Conservation (phyloP, 1,284 basidiomycete species). For the Ustilago lituana region DNA sequence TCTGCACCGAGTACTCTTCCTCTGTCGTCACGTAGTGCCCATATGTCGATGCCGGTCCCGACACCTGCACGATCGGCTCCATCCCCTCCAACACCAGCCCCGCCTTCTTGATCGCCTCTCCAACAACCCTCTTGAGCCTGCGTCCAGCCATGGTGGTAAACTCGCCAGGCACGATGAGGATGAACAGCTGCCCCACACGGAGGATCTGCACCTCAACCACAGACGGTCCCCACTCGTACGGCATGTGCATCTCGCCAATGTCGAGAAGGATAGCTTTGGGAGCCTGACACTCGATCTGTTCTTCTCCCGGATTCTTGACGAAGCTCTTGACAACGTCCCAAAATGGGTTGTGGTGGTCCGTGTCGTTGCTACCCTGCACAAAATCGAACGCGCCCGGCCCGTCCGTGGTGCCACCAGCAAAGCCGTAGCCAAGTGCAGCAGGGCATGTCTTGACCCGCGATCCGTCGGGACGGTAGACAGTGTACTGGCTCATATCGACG, state of each 20-base stretch:
- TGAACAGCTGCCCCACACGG: constrained; percentile 80
- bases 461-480: constrained; percentile 76
- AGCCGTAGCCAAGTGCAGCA: constrained; percentile 73
- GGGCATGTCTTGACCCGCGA: constrained; percentile 79
- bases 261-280: constrained; percentile 79
- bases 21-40: constrained; percentile 77
- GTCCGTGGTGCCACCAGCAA: constrained; percentile 77
- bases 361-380: constrained; percentile 78
- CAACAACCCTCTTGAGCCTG: constrained; percentile 73
- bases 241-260: constrained; percentile 66
- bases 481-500: constrained; percentile 75
- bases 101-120: constrained; percentile 74
- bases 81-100: constrained; percentile 72
- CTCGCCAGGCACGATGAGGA: constrained; percentile 79
- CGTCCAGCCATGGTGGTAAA: constrained; percentile 74
- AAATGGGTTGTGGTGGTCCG: constrained; percentile 76
- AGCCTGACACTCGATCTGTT: constrained; percentile 77
- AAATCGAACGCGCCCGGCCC: constrained; percentile 85
- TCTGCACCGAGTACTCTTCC: constrained; percentile 79
- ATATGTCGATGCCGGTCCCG: constrained; percentile 82
- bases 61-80: constrained; percentile 55
- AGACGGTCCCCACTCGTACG: constrained; percentile 80
- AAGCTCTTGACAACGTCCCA: constrained; percentile 77
- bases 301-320: constrained; percentile 75
- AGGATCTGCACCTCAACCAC: constrained; percentile 83